These are phyloP conservation scores for Microbotryum lychnidis-dioicae DNA, from an alignment of 1,284 basidiomycete species.

Conservation along the genomic window DNA sequence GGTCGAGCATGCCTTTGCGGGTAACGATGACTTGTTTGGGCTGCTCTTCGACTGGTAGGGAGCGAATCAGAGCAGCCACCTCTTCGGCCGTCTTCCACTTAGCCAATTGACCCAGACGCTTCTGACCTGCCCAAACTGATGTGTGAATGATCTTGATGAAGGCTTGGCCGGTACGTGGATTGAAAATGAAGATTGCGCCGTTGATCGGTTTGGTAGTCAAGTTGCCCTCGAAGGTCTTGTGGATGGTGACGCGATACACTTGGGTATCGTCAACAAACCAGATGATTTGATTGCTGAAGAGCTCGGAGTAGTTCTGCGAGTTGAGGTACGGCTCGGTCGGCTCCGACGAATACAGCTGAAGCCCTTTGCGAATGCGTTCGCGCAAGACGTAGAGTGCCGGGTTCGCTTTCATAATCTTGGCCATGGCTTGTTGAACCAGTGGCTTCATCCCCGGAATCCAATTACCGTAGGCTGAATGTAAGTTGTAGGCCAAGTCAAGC, in stretches of 20 bases:
- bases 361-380: constrained; percentile 96
- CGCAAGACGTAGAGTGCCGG: constrained; percentile 96
- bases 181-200: constrained; percentile 99
- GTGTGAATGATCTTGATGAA: constrained; percentile 99
- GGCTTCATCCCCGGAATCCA: constrained; percentile 99
- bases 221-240: constrained; percentile 99
- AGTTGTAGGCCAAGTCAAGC: constrained; percentile 95
- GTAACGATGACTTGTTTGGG: constrained; percentile 99
- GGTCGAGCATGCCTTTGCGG: constrained; percentile 91
- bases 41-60: constrained; percentile 96
- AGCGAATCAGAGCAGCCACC: constrained; percentile 94
- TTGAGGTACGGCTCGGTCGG: constrained; percentile 98
- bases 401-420: constrained; percentile 98
- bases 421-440: constrained; percentile 96
- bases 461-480: constrained; percentile 98
- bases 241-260: constrained; percentile 98
- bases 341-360: constrained; percentile 97
- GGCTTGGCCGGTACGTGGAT: constrained; percentile 93
- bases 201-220: constrained; percentile 99
- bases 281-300: constrained; percentile 83
- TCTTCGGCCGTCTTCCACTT: constrained; percentile 99
- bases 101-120: constrained; percentile 96
- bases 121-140: constrained; percentile 99
- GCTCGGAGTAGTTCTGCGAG: constrained; percentile 56
- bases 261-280: constrained; percentile 99